Percentiles rank a stretch among this genome's conserved stretches.
Conservation (phyloP, 352 stramenopile species). For the Globisporangium sylvaticum region DNA sequence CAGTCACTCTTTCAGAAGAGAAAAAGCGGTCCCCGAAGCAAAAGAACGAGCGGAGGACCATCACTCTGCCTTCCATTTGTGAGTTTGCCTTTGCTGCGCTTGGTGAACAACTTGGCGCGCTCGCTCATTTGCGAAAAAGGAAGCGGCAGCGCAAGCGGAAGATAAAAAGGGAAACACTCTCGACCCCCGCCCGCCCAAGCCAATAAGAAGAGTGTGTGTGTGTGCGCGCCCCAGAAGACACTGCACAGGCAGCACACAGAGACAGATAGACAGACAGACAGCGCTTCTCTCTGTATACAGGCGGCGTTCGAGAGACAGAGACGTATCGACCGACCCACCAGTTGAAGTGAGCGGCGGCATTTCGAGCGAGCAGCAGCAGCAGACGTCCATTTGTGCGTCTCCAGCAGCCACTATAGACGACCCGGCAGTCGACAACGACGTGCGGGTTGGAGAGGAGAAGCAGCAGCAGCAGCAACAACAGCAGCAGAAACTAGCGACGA, state of each 20-base stretch:
- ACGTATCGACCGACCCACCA: constrained; percentile 1
- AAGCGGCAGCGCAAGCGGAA: constrained; percentile 27
- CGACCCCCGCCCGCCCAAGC: neutral
- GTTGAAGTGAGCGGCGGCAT: constrained; percentile 8
- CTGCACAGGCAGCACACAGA: neutral
- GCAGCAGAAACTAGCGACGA: constrained; percentile 13
- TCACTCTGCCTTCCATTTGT: constrained; percentile 15
- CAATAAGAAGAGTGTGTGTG: neutral
- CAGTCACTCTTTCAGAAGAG: constrained; percentile 13
- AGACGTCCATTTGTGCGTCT: neutral
- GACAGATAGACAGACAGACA: neutral
- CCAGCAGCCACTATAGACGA: constrained; percentile 37
- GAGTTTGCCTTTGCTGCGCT: constrained; percentile 10
- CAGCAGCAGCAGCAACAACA: constrained; percentile 23
- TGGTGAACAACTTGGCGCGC: constrained; percentile 16
- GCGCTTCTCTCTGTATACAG: neutral
- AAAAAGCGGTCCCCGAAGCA: neutral
- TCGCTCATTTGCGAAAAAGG: constrained; percentile 55
- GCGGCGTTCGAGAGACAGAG: neutral
- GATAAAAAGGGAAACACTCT: constrained; percentile 8
- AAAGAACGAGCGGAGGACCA: constrained; percentile 5
- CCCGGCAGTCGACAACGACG: constrained; percentile 29
- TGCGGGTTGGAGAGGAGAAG: constrained; percentile 32
- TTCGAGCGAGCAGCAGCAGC: neutral
- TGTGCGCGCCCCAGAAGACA: neutral